Evolutionary conservation across 1,284 basidiomycete genomes (phyloP).

Genomic region (Cutaneotrichosporon dermatis): DNA sequence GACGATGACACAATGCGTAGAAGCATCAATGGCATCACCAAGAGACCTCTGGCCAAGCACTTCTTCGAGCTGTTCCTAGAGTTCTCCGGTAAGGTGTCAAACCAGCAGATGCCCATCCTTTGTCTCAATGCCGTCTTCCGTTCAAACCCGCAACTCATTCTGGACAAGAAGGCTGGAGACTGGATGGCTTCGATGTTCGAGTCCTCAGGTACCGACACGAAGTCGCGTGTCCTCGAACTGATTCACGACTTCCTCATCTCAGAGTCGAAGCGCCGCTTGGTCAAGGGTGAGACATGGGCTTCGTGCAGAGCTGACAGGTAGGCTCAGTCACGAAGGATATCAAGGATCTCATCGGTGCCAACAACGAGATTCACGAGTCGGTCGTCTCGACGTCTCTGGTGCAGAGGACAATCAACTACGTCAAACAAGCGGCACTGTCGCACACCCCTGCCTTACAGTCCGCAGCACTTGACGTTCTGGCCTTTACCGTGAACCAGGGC

Average conservation of each 20-base stretch:
- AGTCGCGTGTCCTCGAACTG: conserved; percentile 71
- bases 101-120: conserved; percentile 50
- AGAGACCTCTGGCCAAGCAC: conserved; percentile 64
- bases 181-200: conserved; percentile 86
- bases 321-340: conserved; percentile 58
- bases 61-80: conserved; percentile 67
- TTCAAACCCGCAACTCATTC: conserved; percentile 85
- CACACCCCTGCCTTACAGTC: conserved; percentile 66
- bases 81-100: conserved; percentile 24
- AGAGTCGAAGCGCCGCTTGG: conserved; percentile 55
- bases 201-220: conserved; percentile 64
- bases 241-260: conserved; percentile 84
- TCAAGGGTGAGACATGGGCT: conserved; percentile 51
- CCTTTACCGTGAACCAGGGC: conserved; percentile 89
- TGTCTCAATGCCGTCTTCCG: conserved; percentile 88
- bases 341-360: conserved; percentile 89
- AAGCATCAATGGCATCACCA: not conserved
- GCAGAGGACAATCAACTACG: conserved; percentile 80
- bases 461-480: conserved; percentile 83
- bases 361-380: conserved; percentile 89
- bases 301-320: not conserved
- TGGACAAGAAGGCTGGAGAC: conserved; percentile 64
- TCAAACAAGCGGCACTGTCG: conserved; percentile 75
- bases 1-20: conserved; percentile 57
- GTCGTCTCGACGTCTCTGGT: conserved; percentile 89